These are phyloP conservation scores for Otatea glauca DNA, from an alignment of 176 grass and related monocot species.

Conservation along the genomic window DNA sequence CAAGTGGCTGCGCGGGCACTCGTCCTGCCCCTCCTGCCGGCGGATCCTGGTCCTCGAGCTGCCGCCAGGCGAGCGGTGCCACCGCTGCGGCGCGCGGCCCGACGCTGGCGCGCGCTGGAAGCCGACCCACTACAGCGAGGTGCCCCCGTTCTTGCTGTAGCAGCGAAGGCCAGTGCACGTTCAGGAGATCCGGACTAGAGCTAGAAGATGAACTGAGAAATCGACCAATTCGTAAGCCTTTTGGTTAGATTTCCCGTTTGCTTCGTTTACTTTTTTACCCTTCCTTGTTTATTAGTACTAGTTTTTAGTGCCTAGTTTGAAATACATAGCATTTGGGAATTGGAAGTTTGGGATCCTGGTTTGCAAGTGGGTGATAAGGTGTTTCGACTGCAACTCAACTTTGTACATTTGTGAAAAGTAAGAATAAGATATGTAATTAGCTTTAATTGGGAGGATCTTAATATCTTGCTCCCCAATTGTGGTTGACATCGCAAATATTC, in stretches of 20 bases:
- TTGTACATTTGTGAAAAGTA: slow-evolving; percentile 48
- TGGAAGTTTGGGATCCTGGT: background rate
- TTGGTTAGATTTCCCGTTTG: slow-evolving; percentile 21
- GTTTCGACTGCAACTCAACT: slow-evolving; percentile 22
- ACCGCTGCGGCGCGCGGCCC: slow-evolving; percentile 53
- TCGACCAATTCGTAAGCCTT: background rate
- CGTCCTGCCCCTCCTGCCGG: slow-evolving; percentile 74
- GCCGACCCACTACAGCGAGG: slow-evolving; percentile 31
- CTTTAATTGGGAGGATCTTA: background rate
- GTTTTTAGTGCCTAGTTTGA: background rate
- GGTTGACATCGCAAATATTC: background rate
- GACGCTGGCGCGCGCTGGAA: slow-evolving; percentile 31
- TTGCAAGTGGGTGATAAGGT: background rate
- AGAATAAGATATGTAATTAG: slow-evolving; percentile 13
- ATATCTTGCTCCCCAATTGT: background rate
- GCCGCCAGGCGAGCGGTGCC: slow-evolving; percentile 47
- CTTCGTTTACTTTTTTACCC: background rate
- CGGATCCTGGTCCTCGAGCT: slow-evolving; percentile 50
- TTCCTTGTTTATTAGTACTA: background rate
- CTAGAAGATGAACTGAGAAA: slow-evolving; percentile 15
- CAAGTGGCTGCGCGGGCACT: slow-evolving; percentile 70
- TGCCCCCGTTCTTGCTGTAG: slow-evolving; percentile 55
- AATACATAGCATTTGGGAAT: slow-evolving; percentile 12
- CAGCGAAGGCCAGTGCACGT: background rate
- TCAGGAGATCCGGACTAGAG: slow-evolving; percentile 23